phyloP scores from a whole-genome alignment of 2,329 filamentous ascomycete species.

The Phialophora tarda region DNA sequence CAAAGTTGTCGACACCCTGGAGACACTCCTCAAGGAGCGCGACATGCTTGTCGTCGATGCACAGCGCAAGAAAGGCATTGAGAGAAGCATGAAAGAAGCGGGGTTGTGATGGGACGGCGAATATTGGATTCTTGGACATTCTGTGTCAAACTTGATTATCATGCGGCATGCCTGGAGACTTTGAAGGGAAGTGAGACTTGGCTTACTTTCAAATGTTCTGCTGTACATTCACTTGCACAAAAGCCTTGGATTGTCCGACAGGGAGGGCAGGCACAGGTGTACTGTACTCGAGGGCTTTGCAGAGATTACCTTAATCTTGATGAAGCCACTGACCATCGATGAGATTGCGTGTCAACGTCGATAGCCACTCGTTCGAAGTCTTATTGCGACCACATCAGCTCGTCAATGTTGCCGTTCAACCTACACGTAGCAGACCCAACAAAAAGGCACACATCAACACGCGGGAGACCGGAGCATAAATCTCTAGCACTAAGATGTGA shows the following conservation, averaged over 20 bases:
- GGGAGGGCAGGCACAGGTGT: background rate
- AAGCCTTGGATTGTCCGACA: constrained; percentile 9
- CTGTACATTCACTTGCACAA: constrained; percentile 31
- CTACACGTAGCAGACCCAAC: no score
- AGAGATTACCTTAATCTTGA: constrained; percentile 9
- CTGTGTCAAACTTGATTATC: background rate
- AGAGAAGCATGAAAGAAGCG: constrained; percentile 39
- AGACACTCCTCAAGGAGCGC: constrained; percentile 68
- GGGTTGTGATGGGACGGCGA: constrained; percentile 31
- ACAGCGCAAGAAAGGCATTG: constrained; percentile 72
- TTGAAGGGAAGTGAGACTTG: constrained; percentile 5
- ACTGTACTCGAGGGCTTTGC: constrained; percentile 7
- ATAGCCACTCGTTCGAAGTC: background rate
- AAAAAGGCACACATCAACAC: no score
- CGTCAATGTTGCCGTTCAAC: background rate
- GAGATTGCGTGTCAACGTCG: no score
- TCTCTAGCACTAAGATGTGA: no score
- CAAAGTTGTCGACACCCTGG: constrained; percentile 77
- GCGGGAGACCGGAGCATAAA: no score
- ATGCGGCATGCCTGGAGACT: constrained; percentile 13
- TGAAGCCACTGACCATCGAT: background rate
- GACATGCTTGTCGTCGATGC: constrained; percentile 72
- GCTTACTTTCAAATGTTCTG: constrained; percentile 20
- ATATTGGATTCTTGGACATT: constrained; percentile 17
- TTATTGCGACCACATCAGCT: background rate